Percentiles rank a stretch among this genome's conserved stretches.
Evolutionary conservation across 495 filamentous ascomycete species (phyloP).

Genomic region (Neurospora sp.): DNA sequence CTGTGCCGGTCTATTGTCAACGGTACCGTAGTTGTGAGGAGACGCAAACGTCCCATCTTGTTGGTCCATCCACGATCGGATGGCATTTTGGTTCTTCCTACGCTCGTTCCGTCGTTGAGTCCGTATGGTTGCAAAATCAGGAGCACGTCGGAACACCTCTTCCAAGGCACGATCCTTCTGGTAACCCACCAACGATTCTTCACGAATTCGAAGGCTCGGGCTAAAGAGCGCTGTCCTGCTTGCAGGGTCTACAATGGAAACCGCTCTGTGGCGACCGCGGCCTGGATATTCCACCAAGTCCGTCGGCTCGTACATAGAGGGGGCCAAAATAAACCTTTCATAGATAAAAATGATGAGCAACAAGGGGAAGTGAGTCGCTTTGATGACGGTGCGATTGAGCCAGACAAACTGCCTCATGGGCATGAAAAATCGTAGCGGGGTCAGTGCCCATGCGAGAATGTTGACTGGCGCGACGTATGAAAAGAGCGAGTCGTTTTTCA

Average conservation of each 20-base stretch:
- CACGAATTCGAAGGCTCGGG: constrained; percentile 57
- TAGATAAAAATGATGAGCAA: constrained; percentile 78
- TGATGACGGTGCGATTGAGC: constrained; percentile 79
- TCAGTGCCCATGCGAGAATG: constrained; percentile 75
- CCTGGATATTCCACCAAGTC: constrained; percentile 52
- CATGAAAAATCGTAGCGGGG: constrained; percentile 67
- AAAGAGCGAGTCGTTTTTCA: constrained; percentile 89
- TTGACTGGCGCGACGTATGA: constrained; percentile 86
- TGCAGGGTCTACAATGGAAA: constrained; percentile 45
- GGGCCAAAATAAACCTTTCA: constrained; percentile 64
- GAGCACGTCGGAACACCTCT: constrained; percentile 66
- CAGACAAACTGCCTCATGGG: constrained; percentile 69
- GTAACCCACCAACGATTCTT: constrained; percentile 72
- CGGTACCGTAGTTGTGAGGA: constrained; percentile 40
- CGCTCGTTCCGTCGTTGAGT: constrained; percentile 46
- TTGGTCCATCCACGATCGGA: constrained; percentile 79
- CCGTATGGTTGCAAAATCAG: constrained; percentile 31
- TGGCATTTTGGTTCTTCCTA: constrained; percentile 61
- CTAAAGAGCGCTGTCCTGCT: constrained; percentile 51
- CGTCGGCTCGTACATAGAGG: constrained; percentile 60
- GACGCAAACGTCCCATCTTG: constrained; percentile 53
- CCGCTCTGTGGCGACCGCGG: constrained; percentile 26
- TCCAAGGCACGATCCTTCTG: constrained; percentile 88
- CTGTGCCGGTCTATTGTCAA: constrained; percentile 29
- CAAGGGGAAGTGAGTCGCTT: constrained; percentile 78